phyloP scores from a whole-genome alignment of 2,329 filamentous ascomycete genomes.

The Fusarium siculi region DNA sequence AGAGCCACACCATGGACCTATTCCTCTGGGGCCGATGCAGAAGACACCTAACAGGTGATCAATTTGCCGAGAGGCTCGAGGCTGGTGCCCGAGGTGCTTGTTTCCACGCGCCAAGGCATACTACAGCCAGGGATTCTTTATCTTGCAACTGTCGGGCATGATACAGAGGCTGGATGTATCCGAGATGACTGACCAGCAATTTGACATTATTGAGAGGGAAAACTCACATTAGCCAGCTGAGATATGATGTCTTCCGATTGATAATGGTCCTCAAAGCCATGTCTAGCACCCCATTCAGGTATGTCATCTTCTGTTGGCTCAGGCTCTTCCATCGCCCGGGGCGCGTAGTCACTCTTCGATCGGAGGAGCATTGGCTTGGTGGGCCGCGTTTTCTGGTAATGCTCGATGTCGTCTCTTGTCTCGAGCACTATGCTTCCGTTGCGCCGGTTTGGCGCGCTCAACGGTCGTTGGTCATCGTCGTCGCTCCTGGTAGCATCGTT shows the following conservation, averaged over 20 bases:
- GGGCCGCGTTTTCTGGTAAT: constrained; percentile 52
- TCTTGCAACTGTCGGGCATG: constrained; percentile 8
- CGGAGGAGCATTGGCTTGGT: constrained; percentile 63
- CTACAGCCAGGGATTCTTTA: background rate
- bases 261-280: constrained; percentile 94
- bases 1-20: background rate
- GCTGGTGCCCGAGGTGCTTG: background rate
- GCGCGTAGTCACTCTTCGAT: constrained; percentile 66
- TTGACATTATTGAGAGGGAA: constrained; percentile 24
- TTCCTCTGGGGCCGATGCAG: background rate
- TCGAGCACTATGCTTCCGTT: constrained; percentile 45
- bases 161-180: constrained; percentile 50
- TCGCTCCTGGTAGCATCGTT: constrained; percentile 42
- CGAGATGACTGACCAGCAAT: constrained; percentile 11
- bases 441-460: constrained; percentile 58
- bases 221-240: constrained; percentile 80
- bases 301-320: constrained; percentile 59
- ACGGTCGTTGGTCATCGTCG: constrained; percentile 54
- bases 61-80: background rate
- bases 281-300: constrained; percentile 71
- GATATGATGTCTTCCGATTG: constrained; percentile 90
- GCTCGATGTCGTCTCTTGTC: constrained; percentile 48
- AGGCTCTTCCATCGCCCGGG: constrained; percentile 54
- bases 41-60: background rate
- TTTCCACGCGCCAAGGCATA: constrained; percentile 5